Evolutionary conservation across 106 monocot species (phyloP).

Genomic region (Acorus gramineus): DNA sequence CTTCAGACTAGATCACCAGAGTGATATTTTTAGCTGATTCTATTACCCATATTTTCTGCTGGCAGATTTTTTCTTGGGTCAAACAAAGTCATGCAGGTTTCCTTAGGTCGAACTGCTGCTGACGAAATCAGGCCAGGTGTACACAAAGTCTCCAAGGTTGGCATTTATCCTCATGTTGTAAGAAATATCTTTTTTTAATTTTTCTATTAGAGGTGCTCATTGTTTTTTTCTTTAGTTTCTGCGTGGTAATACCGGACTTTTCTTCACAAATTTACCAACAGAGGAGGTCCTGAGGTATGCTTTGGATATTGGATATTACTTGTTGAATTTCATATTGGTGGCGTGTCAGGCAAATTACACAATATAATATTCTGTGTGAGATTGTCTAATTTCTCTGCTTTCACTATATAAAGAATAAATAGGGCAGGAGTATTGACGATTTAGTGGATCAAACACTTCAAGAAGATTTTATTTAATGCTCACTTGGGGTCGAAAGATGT

Average conservation of each 20-base stretch:
- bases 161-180: neutral
- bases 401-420: no score
- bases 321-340: no score
- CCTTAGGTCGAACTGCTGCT: conserved; percentile 57
- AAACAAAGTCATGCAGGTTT: conserved; percentile 90
- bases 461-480: no score
- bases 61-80: conserved; percentile 85
- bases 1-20: neutral
- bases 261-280: conserved; percentile 66
- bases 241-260: conserved; percentile 57
- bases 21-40: conserved; percentile 4
- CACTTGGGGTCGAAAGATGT: no score
- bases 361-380: no score
- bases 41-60: conserved; percentile 6
- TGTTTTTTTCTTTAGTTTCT: conserved; percentile 42
- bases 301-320: neutral
- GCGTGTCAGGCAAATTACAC: no score
- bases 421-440: no score
- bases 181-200: neutral
- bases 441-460: no score
- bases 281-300: conserved; percentile 75
- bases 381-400: no score
- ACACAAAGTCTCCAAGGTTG: conserved; percentile 80
- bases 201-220: neutral
- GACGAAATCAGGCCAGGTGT: conserved; percentile 67